Evolutionary conservation across 139 green algal species (phyloP).

Genomic region (Chlamydomonas incerta): DNA sequence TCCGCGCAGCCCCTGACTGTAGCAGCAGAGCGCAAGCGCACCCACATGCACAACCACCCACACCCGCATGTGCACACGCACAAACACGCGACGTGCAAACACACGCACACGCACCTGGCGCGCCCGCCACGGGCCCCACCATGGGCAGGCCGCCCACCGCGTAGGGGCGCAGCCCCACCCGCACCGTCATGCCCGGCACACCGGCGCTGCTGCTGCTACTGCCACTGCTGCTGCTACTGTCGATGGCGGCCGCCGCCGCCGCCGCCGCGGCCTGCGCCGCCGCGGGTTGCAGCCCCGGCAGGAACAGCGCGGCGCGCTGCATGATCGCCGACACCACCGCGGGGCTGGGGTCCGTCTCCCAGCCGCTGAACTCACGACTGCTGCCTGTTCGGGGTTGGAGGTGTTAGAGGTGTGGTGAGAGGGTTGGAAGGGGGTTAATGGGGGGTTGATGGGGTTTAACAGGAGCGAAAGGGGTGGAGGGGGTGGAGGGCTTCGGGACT

Average conservation of each 20-base stretch:
- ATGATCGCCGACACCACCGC: constrained; percentile 74
- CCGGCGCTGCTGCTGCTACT: background rate
- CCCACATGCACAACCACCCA: too few species aligned
- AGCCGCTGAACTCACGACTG: constrained; percentile 74
- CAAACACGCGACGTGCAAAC: background rate
- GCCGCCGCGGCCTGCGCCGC: background rate
- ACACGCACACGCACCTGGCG: constrained; percentile 33
- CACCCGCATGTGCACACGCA: too few species aligned
- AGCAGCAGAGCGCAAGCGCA: too few species aligned
- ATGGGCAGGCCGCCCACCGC: constrained; percentile 64
- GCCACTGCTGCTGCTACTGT: too few species aligned
- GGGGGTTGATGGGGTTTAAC: too few species aligned
- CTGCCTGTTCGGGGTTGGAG: constrained; percentile 43
- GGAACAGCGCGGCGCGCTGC: constrained; percentile 62
- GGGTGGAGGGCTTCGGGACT: too few species aligned
- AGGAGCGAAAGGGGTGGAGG: too few species aligned
- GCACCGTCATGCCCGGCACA: constrained; percentile 6
- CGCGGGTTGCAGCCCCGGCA: constrained; percentile 59
- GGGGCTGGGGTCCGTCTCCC: constrained; percentile 18
- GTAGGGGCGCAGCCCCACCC: constrained; percentile 75
- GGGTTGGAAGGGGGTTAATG: too few species aligned
- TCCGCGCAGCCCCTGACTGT: too few species aligned
- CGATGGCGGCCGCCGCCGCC: background rate
- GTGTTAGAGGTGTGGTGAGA: too few species aligned
- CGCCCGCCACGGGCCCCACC: constrained; percentile 65